Evolutionary conservation across 1,284 basidiomycete species (phyloP).

Genomic region (Ustilago lituana): DNA sequence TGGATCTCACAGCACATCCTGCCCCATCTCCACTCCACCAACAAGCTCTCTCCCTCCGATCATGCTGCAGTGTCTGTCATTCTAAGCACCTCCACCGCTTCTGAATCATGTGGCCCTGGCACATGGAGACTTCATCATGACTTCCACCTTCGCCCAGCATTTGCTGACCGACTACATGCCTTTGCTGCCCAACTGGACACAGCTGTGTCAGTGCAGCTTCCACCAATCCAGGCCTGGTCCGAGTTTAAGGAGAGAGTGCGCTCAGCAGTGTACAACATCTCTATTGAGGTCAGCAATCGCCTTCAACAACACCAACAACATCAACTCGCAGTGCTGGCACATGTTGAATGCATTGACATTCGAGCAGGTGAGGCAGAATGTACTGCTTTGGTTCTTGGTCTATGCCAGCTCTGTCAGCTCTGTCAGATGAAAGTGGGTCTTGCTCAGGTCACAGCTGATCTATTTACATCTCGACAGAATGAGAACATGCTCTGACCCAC

Average conservation of each 20-base stretch:
- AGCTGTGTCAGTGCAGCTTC: not conserved
- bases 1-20: constrained; percentile 4
- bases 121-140: constrained; percentile 6
- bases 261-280: not conserved
- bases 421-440: not conserved
- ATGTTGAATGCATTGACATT: constrained; percentile 2
- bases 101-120: not conserved
- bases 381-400: not conserved
- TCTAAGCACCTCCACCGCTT: not conserved
- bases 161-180: not conserved
- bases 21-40: not conserved
- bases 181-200: too few relatives aligned
- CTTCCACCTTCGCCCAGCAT: not conserved
- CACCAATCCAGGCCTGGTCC: not conserved
- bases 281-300: not conserved
- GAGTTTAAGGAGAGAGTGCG: not conserved
- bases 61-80: not conserved
- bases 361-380: not conserved
- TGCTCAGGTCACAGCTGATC: not conserved
- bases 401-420: not conserved
- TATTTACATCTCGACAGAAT: not conserved
- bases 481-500: constrained; percentile 10
- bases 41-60: too few relatives aligned
- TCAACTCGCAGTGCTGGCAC: not conserved
- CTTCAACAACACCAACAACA: not conserved